These are phyloP conservation scores for Colletotrichum truncatum DNA, from an alignment of 2,329 filamentous ascomycete species.

Conservation along the genomic window DNA sequence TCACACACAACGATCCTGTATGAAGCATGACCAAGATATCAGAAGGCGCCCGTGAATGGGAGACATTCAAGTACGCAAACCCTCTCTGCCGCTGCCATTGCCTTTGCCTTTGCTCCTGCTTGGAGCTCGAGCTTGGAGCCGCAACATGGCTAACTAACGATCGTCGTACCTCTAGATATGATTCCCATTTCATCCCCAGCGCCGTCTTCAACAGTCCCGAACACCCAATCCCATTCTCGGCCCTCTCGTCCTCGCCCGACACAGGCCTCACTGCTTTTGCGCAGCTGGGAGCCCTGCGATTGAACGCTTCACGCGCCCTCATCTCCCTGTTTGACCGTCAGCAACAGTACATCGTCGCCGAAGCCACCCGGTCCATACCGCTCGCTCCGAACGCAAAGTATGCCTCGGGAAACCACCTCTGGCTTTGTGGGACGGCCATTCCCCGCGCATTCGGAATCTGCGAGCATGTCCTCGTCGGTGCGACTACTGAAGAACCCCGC, in stretches of 20 bases:
- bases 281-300: slow-evolving; percentile 55
- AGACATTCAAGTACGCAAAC: slow-evolving; percentile 40
- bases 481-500: background rate
- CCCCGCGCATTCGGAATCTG: slow-evolving; percentile 41
- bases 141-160: background rate
- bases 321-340: slow-evolving; percentile 61
- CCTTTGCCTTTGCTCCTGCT: background rate
- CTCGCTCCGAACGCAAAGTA: slow-evolving; percentile 39
- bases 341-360: slow-evolving; percentile 59
- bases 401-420: slow-evolving; percentile 25
- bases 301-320: slow-evolving; percentile 48
- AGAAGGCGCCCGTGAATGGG: slow-evolving; percentile 40
- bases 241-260: slow-evolving; percentile 43
- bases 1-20: slow-evolving; percentile 14
- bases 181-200: slow-evolving; percentile 29
- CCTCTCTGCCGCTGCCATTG: background rate
- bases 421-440: slow-evolving; percentile 41
- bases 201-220: slow-evolving; percentile 36
- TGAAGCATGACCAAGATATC: slow-evolving; percentile 33
- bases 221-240: slow-evolving; percentile 33
- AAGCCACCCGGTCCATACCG: slow-evolving; percentile 53
- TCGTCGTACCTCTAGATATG: slow-evolving; percentile 19
- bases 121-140: background rate
- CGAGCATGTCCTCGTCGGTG: slow-evolving; percentile 36
- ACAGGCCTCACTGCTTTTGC: slow-evolving; percentile 57